Conservation (phyloP, 2,329 filamentous ascomycete species). For the Colletotrichum sp. region DNA sequence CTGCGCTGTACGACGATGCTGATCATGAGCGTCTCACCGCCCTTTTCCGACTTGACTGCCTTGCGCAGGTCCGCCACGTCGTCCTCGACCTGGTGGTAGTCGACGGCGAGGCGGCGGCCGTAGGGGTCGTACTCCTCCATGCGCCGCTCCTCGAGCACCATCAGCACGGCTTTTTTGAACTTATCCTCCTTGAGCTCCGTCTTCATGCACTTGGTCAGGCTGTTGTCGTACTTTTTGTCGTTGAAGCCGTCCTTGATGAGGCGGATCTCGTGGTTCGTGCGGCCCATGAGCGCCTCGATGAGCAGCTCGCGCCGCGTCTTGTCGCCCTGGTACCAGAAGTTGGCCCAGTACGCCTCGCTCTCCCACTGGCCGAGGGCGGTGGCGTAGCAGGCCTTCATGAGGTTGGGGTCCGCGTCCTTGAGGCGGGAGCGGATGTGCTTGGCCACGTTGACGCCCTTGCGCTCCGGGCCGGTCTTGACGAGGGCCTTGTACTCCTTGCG, state of each 20-base stretch:
- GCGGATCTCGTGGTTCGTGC: slow-evolving; percentile 84
- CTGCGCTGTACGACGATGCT: slow-evolving; percentile 81
- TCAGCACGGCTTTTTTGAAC: slow-evolving; percentile 86
- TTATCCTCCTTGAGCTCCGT: slow-evolving; percentile 95
- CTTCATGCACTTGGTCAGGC: slow-evolving; percentile 83
- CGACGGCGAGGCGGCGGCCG: slow-evolving; percentile 62
- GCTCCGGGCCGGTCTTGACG: slow-evolving; percentile 77
- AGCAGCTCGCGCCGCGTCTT: slow-evolving; percentile 85
- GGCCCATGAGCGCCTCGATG: slow-evolving; percentile 91
- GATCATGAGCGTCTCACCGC: slow-evolving; percentile 89
- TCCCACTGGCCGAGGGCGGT: slow-evolving; percentile 91
- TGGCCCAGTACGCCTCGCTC: slow-evolving; percentile 95
- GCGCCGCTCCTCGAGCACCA: slow-evolving; percentile 80
- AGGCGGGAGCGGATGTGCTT: slow-evolving; percentile 82
- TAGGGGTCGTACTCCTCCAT: slow-evolving; percentile 81
- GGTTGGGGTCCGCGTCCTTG: slow-evolving; percentile 74
- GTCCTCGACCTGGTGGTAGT: slow-evolving; percentile 66
- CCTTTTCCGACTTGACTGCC: slow-evolving; percentile 74
- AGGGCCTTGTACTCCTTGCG: slow-evolving; percentile 90
- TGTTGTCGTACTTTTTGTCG: slow-evolving; percentile 90
- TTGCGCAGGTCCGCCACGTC: slow-evolving; percentile 77
- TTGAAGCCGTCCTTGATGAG: slow-evolving; percentile 87
- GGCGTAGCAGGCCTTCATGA: slow-evolving; percentile 92
- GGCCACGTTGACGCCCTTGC: slow-evolving; percentile 82
- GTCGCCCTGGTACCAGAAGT: slow-evolving; percentile 95